Conservation (phyloP, 352 stramenopile genomes). For the Thraustotheca clavata region DNA sequence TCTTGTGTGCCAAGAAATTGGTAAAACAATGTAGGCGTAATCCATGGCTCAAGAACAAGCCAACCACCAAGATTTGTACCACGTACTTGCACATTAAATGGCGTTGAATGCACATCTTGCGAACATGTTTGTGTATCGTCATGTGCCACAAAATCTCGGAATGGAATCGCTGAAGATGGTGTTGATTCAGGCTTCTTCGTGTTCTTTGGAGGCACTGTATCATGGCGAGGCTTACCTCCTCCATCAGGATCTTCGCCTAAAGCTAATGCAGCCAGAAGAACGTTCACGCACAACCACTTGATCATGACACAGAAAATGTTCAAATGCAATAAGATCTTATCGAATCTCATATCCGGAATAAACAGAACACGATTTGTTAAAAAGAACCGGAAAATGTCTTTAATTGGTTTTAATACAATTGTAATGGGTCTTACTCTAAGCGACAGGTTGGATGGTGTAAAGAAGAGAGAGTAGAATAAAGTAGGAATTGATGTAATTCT, state of each 20-base stretch:
- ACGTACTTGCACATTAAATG: conserved; percentile 79
- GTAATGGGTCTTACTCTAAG: no score
- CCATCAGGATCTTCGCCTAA: no score
- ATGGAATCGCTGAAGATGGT: conserved; percentile 18
- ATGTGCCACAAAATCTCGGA: conserved; percentile 45
- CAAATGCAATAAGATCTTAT: conserved; percentile 11
- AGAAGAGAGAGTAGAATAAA: no score
- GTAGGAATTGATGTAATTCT: no score
- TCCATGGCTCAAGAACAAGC: conserved; percentile 95
- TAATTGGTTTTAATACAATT: no score
- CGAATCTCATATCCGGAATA: conserved; percentile 18
- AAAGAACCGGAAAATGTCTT: no score
- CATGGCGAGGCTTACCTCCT: no score
- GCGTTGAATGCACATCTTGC: conserved; percentile 50
- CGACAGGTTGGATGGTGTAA: no score
- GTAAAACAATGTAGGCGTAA: conserved; percentile 94
- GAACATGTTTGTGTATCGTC: conserved; percentile 59
- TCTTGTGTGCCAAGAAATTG: conserved; percentile 87
- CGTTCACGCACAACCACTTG: conserved; percentile 8
- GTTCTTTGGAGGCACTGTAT: background rate
- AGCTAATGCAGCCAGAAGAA: background rate
- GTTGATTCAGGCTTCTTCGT: background rate
- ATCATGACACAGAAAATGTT: conserved; percentile 6
- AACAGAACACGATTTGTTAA: no score
- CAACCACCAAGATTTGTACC: conserved; percentile 91